Evolutionary conservation across 1,284 basidiomycete genomes (phyloP).

Genomic region (Ustilago bromivora): DNA sequence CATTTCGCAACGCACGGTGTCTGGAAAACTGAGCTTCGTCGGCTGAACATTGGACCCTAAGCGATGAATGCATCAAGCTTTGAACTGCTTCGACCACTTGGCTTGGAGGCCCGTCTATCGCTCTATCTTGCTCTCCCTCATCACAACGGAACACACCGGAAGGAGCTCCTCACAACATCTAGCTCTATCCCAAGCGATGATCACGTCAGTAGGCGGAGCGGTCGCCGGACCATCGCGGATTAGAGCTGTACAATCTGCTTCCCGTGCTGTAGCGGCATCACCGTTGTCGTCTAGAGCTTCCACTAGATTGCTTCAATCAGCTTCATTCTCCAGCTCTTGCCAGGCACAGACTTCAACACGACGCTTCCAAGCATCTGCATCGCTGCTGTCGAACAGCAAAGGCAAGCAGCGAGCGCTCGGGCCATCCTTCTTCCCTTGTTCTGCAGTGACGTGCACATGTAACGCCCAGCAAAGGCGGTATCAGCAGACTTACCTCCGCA

Average conservation of each 20-base stretch:
- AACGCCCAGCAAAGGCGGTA: constrained; percentile 18
- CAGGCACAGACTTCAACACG: neutral
- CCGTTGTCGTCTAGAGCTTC: neutral
- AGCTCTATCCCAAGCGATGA: constrained; percentile 12
- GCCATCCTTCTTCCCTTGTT: constrained; percentile 2
- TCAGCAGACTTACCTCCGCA: constrained; percentile 47
- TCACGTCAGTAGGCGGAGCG: constrained; percentile 34
- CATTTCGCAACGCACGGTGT: constrained; percentile 3
- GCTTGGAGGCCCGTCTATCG: neutral
- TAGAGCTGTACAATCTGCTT: constrained; percentile 10
- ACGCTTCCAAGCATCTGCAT: neutral
- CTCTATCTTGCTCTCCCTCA: neutral
- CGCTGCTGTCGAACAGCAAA: constrained; percentile 5
- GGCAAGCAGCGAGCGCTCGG: constrained; percentile 34
- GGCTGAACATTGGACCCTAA: constrained; percentile 4
- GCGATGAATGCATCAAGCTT: neutral
- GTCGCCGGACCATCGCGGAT: constrained; percentile 48
- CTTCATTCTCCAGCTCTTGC: constrained; percentile 6
- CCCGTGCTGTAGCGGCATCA: constrained; percentile 2
- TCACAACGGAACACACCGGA: neutral
- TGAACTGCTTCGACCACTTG: neutral
- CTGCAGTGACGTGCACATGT: constrained; percentile 7
- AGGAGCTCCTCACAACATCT: too few species aligned
- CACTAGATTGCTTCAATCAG: constrained; percentile 1
- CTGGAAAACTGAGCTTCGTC: neutral